Percentiles rank a stretch among this genome's conserved stretches.
Conservation (phyloP, 2,329 filamentous ascomycete species). For the Trichoderma harzianum region DNA sequence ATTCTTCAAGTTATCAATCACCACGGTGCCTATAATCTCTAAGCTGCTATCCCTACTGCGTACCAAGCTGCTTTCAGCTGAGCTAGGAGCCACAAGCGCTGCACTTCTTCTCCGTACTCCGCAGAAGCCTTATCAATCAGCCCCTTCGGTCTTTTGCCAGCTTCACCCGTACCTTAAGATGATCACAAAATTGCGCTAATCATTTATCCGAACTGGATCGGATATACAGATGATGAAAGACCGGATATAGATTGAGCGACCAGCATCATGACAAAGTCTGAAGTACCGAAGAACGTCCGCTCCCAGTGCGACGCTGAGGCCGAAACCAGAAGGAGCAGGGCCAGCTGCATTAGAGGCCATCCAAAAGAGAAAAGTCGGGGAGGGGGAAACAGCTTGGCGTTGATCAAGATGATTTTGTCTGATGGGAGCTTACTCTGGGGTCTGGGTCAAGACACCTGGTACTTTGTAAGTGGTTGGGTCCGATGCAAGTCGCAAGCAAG, state of each 20-base stretch:
- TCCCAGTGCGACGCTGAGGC: not conserved
- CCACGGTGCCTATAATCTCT: not conserved
- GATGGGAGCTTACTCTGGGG: not conserved
- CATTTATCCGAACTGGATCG: not conserved
- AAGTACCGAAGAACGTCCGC: not conserved
- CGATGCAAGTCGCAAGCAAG: not conserved
- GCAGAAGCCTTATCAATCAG: not conserved
- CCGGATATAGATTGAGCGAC: not conserved
- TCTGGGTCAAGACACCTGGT: not conserved
- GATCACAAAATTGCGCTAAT: not conserved
- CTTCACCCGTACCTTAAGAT: not conserved
- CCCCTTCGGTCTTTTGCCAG: not conserved
- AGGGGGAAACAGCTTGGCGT: not conserved
- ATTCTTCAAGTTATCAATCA: not conserved
- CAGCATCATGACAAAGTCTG: not conserved
- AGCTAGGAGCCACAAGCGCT: not conserved
- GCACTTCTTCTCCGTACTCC: not conserved
- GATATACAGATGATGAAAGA: not conserved
- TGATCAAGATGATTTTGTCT: not conserved
- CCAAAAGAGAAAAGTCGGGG: not conserved
- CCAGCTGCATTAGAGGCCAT: not conserved
- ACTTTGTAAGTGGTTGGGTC: not conserved
- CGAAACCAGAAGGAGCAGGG: not conserved
- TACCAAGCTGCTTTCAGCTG: not conserved
- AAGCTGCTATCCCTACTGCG: not conserved